Base-by-base conservation (phyloP, 2,329 filamentous ascomycete species). In the Aspergillus sp. region DNA sequence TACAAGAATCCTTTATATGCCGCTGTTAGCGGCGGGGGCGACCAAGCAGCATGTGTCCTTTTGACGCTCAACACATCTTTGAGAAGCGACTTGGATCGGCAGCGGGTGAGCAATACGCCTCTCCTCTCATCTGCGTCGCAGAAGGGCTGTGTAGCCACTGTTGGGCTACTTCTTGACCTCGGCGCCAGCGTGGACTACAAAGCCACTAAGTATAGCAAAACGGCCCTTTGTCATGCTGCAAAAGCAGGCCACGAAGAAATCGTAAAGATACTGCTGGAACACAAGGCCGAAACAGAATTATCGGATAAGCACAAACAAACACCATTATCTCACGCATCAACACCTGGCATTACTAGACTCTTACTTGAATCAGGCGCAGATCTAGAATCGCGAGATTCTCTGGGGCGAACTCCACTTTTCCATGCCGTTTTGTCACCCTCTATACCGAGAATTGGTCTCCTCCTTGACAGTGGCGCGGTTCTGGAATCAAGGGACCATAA, bases 1-100 rank as follows among this genome's bases (percentile, higher is more conserved):
- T 61, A 64, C 25, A 23, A 25, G 1, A 61, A 65, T 9, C 59
- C 65, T 4, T 6, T 67, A 4, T 62, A 62, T 52, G 65, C 61
- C 17, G 62, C 60, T 37, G 4, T 37, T 6, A 2, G 0, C 1
- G 3, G 35, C 15, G 2, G 35, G 2, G 6, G 1, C 1, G 35
- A 37, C 0, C 4, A 37, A 37, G 35, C 35, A 6, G 35, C 15
- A n/a, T 14, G 1, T 6, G 12, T n/a, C 12, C 15, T 37, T 6
- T 6, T 37, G 35, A 37, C 14, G 2, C 4, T 15, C 5, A 3
- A 6, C 6, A 14, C 35, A 37, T 37, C 35, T 8, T n/a, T 37
- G 15, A 31, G 27, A 4, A 31, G 8, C 3, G 27, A 31, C 9
- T 37, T 37, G 17, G 17, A 17, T 17, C 17, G 17, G 17, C 17